phyloP scores from a whole-genome alignment of 2,329 filamentous ascomycete species.

The Diaporthe ampelina region DNA sequence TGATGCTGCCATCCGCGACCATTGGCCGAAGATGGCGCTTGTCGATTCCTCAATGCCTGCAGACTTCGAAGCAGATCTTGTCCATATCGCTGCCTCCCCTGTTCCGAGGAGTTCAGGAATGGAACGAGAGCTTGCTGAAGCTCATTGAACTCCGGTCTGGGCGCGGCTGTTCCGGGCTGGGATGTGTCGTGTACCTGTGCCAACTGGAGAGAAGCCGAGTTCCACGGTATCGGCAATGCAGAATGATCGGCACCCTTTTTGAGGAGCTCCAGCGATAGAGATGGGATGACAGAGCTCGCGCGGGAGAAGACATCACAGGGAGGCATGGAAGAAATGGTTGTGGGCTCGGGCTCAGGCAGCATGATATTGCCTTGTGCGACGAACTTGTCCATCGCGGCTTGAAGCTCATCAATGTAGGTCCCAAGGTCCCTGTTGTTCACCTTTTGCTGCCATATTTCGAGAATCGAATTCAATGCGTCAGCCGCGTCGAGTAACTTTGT shows the following conservation, averaged over 20 bases:
- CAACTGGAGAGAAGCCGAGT: neutral
- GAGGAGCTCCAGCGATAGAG: constrained; percentile 1
- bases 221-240: fast-evolving
- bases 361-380: too few species aligned
- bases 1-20: neutral
- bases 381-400: constrained; percentile 53
- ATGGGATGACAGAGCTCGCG: neutral
- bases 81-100: neutral
- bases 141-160: neutral
- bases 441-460: constrained; percentile 62
- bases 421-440: constrained; percentile 63
- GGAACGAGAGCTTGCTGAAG: neutral
- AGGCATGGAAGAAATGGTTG: fast-evolving
- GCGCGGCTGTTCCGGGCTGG: too few species aligned
- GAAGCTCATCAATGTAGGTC: constrained; percentile 58
- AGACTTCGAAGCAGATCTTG: neutral
- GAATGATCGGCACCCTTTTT: neutral
- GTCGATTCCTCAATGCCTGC: neutral
- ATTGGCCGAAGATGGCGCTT: fast-evolving
- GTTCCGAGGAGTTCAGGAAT: neutral
- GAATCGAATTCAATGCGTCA: constrained; percentile 55
- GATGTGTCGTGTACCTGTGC: neutral
- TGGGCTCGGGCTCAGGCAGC: neutral
- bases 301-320: neutral
- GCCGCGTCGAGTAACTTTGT: constrained; percentile 53